Conservation (phyloP, 495 filamentous ascomycete genomes). For the Amniculicola lignicola region DNA sequence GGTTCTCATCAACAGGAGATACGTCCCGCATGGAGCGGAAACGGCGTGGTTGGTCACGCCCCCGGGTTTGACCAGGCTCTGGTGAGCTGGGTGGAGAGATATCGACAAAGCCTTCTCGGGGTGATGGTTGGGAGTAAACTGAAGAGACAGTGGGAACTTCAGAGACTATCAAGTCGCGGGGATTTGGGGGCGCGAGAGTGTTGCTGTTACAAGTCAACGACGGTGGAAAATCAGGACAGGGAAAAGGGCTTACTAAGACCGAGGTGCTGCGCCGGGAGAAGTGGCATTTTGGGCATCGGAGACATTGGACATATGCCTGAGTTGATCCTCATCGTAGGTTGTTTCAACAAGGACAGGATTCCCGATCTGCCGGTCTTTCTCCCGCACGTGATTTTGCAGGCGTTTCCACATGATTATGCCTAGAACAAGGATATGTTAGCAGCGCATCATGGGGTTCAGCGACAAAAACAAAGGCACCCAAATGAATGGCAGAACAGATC, state of each 20-base stretch:
- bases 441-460: background rate
- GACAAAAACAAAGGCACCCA: background rate
- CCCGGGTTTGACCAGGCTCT: slow-evolving; percentile 14
- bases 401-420: slow-evolving; percentile 34
- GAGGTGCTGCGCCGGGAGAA: background rate
- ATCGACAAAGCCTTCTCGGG: slow-evolving; percentile 23
- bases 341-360: slow-evolving; percentile 48
- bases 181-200: slow-evolving; percentile 12
- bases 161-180: slow-evolving; percentile 29
- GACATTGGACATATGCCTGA: slow-evolving; percentile 32
- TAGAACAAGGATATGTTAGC: slow-evolving; percentile 17
- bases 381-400: slow-evolving; percentile 38
- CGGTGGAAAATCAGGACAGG: background rate
- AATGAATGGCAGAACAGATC: too few relatives aligned
- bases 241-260: background rate
- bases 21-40: slow-evolving; percentile 33
- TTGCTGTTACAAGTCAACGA: slow-evolving; percentile 10
- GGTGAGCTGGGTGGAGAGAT: slow-evolving; percentile 35
- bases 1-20: slow-evolving; percentile 33
- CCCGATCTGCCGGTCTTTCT: slow-evolving; percentile 46
- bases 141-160: slow-evolving; percentile 44
- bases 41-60: slow-evolving; percentile 16
- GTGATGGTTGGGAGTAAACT: slow-evolving; percentile 46
- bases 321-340: slow-evolving; percentile 41
- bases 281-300: slow-evolving; percentile 14